phyloP scores from a whole-genome alignment of 129 eudicot genomes.

The Smallanthus sonchifolius region DNA sequence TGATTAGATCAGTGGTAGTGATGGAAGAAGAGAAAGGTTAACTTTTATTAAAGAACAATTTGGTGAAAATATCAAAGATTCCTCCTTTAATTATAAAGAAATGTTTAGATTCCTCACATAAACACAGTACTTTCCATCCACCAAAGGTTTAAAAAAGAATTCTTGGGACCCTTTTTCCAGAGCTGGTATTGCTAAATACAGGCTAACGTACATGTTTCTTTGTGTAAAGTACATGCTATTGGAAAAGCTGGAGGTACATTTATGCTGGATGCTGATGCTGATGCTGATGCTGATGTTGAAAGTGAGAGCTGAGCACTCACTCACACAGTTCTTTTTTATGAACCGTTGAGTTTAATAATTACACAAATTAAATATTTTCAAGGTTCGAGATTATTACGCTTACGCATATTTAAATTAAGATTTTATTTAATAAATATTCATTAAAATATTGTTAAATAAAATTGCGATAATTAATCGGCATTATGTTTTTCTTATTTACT shows the following conservation, averaged over 20 bases:
- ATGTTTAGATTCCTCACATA: slow-evolving; percentile 28
- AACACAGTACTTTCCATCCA: slow-evolving; percentile 26
- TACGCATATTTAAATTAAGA: not conserved
- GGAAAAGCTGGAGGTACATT: slow-evolving; percentile 26
- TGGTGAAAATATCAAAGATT: slow-evolving; percentile 32
- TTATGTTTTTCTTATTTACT: not conserved
- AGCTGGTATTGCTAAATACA: not conserved
- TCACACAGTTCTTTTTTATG: not conserved
- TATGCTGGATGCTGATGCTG: slow-evolving; percentile 17
- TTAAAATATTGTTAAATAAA: no score
- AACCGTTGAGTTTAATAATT: not conserved
- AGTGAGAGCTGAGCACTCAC: slow-evolving; percentile 29
- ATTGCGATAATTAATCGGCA: not conserved
- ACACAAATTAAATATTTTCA: not conserved
- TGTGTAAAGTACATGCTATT: slow-evolving; percentile 7
- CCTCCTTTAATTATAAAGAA: slow-evolving; percentile 22
- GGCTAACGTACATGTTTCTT: not conserved
- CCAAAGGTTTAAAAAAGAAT: not conserved
- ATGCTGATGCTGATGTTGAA: slow-evolving; percentile 31
- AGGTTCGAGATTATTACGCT: not conserved
- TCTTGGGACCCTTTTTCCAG: slow-evolving; percentile 3
- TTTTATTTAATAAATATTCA: no score
- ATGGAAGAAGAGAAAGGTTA: slow-evolving; percentile 26
- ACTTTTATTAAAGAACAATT: slow-evolving; percentile 27
- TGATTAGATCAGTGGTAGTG: slow-evolving; percentile 35